Conservation (phyloP, 1,284 basidiomycete species). For the Volvariella volvacea region DNA sequence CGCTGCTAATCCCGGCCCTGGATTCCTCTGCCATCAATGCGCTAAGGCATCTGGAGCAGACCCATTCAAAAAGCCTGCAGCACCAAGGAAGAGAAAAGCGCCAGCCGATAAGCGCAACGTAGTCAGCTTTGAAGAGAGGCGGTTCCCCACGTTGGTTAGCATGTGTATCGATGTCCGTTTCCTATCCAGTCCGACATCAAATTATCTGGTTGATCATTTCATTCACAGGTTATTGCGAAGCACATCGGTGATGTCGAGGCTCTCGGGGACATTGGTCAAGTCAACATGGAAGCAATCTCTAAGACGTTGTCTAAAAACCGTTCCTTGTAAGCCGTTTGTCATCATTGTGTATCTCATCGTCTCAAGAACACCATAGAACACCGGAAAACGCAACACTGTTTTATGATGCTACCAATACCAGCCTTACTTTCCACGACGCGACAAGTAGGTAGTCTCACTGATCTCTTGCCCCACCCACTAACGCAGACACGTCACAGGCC, state of each 20-base stretch:
- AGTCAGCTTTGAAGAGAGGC: conserved; percentile 63
- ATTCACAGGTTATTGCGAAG: conserved; percentile 66
- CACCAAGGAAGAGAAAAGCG: conserved; percentile 54
- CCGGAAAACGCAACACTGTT: conserved; percentile 78
- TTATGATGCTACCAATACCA: conserved; percentile 66
- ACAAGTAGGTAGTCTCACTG: conserved; percentile 59
- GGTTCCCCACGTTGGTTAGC: conserved; percentile 64
- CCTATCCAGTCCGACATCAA: neutral
- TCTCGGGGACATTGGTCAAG: conserved; percentile 77
- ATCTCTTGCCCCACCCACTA: conserved; percentile 6
- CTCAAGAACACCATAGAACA: conserved; percentile 37
- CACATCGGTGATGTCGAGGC: conserved; percentile 90
- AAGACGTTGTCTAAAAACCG: conserved; percentile 85
- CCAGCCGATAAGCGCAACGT: conserved; percentile 57
- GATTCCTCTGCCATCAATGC: conserved; percentile 77
- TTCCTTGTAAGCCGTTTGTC: conserved; percentile 55
- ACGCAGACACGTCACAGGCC: conserved; percentile 36
- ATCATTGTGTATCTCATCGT: neutral
- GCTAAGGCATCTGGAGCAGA: conserved; percentile 69
- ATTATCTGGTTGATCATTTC: neutral
- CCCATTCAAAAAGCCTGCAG: conserved; percentile 75
- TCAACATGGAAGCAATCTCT: conserved; percentile 79
- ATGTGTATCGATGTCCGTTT: conserved; percentile 69
- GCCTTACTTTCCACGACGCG: conserved; percentile 82
- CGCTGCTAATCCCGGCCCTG: conserved; percentile 59